phyloP scores from a whole-genome alignment of 2,329 filamentous ascomycete genomes.

The Endoconidiophora polonica region DNA sequence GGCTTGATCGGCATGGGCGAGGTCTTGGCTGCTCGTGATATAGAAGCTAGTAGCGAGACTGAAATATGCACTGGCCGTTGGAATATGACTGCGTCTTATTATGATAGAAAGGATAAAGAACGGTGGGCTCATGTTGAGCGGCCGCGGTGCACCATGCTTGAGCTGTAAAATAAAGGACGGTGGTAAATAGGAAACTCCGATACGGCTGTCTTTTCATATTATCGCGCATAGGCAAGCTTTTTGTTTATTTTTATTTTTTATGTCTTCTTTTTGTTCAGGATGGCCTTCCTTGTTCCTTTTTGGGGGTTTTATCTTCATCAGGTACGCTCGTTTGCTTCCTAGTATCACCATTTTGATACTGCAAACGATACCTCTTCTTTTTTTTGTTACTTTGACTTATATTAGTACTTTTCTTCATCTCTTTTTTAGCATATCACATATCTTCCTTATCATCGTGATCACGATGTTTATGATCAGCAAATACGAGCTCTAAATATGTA shows the following conservation, averaged over 20 bases:
- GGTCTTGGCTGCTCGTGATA: conserved; percentile 30
- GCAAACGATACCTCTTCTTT: too few relatives aligned
- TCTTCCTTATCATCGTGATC: too few relatives aligned
- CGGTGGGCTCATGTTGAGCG: conserved; percentile 35
- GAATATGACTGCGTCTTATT: conserved; percentile 24
- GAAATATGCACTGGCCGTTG: conserved; percentile 31
- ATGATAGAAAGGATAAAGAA: conserved; percentile 30
- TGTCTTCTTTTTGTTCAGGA: background rate
- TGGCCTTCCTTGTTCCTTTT: too few relatives aligned
- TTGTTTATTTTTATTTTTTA: background rate
- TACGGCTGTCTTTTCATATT: background rate
- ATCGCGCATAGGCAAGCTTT: background rate
- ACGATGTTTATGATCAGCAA: too few relatives aligned
- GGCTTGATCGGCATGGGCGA: conserved; percentile 37
- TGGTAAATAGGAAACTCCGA: background rate
- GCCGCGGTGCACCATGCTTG: conserved; percentile 25
- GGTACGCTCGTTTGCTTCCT: too few relatives aligned
- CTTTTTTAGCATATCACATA: too few relatives aligned
- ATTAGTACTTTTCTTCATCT: too few relatives aligned
- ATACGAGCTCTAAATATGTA: background rate
- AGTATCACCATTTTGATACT: too few relatives aligned
- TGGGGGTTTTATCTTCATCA: too few relatives aligned
- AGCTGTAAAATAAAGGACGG: conserved; percentile 10
- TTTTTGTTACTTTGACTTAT: too few relatives aligned
- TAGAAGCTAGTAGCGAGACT: conserved; percentile 23